Evolutionary conservation across 2,329 filamentous ascomycete genomes (phyloP).

Genomic region (Hymenoscyphus fraxineus): DNA sequence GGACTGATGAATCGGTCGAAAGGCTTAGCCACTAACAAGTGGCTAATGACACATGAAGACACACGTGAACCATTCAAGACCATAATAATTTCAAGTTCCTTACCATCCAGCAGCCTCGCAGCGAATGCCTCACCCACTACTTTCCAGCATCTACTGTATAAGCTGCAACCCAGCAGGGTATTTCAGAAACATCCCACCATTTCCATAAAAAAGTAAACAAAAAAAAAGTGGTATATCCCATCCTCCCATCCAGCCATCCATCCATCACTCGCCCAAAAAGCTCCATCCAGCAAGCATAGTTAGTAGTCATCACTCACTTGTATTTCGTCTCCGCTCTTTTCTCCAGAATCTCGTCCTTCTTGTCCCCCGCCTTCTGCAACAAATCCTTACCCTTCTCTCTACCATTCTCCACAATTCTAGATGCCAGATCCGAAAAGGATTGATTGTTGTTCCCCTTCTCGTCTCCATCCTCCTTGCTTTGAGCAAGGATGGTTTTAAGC

Average conservation of each 20-base stretch:
- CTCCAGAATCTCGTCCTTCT: conserved; percentile 18
- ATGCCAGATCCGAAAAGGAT: conserved; percentile 28
- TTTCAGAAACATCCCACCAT: not conserved
- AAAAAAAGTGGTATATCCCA: not conserved
- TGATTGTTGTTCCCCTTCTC: conserved; percentile 13
- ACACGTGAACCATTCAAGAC: not conserved
- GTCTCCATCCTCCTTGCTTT: conserved; percentile 25
- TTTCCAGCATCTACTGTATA: not conserved
- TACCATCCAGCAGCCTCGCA: not conserved
- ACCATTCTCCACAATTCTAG: conserved; percentile 28
- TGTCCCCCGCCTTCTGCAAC: conserved; percentile 22
- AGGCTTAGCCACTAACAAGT: no score
- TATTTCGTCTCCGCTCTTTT: not conserved
- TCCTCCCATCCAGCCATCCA: conserved; percentile 6
- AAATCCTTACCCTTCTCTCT: conserved; percentile 22
- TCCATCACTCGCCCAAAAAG: not conserved
- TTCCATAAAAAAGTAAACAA: not conserved
- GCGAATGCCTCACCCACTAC: not conserved
- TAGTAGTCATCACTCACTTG: not conserved
- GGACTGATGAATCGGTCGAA: no score
- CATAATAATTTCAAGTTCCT: not conserved
- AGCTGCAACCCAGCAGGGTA: not conserved
- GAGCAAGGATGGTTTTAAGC: conserved; percentile 32
- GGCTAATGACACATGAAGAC: no score
- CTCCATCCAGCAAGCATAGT: not conserved